Evolutionary conservation across 805 yeast genomes (phyloP).

Genomic region (Candida sakaeoensis): DNA sequence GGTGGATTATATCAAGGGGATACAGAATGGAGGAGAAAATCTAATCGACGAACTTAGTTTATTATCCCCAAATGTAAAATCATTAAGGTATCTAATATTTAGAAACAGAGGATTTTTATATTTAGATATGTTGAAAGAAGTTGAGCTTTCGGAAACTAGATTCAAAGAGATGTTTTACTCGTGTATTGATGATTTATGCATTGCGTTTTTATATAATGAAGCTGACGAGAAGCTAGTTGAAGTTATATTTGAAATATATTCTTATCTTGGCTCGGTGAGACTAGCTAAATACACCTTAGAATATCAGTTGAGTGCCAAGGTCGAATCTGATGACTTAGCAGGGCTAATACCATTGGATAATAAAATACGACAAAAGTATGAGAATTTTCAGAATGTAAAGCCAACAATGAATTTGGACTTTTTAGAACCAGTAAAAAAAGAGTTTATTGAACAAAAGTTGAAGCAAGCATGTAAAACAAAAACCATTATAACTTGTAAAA

Average conservation of each 20-base stretch:
- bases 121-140: conserved; percentile 36
- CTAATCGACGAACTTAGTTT: conserved; percentile 38
- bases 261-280: conserved; percentile 44
- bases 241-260: conserved; percentile 48
- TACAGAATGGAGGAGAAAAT: conserved; percentile 34
- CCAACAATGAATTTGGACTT: conserved; percentile 17
- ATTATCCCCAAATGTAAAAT: conserved; percentile 66
- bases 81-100: conserved; percentile 70
- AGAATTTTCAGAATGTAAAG: background rate
- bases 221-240: conserved; percentile 57
- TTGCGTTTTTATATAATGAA: conserved; percentile 63
- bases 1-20: conserved; percentile 30
- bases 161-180: conserved; percentile 36
- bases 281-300: conserved; percentile 58
- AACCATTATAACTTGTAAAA: conserved; percentile 4
- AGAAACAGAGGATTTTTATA: conserved; percentile 79
- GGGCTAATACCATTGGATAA: conserved; percentile 23
- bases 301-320: conserved; percentile 45
- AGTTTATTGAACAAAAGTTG: conserved; percentile 22
- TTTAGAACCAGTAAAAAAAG: conserved; percentile 27
- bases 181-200: conserved; percentile 59
- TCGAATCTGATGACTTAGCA: conserved; percentile 39
- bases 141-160: conserved; percentile 11
- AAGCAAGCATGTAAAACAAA: conserved; percentile 10
- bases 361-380: background rate